phyloP scores from a whole-genome alignment of 768 basidiomycete genomes.

The Pholiota microspora region DNA sequence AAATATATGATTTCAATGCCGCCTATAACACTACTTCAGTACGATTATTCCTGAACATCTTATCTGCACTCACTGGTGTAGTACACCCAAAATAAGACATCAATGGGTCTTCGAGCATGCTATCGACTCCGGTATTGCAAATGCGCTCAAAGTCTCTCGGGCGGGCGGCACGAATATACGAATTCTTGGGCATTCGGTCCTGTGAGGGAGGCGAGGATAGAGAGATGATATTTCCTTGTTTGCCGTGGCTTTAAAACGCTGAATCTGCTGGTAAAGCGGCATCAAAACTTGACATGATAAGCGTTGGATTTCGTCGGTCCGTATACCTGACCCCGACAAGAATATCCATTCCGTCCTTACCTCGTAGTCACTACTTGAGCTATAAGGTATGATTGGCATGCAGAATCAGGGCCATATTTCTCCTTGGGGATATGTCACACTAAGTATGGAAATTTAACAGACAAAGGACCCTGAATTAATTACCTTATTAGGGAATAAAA shows the following conservation, averaged over 20 bases:
- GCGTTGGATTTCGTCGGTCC: not conserved
- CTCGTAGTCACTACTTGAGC: not conserved
- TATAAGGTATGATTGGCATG: too few relatives aligned
- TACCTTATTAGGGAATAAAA: not conserved
- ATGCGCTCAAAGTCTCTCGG: constrained; percentile 8
- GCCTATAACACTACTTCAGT: not conserved
- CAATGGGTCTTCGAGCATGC: constrained; percentile 6
- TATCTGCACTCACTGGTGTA: constrained; percentile 1
- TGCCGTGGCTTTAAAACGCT: not conserved
- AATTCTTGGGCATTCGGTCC: not conserved
- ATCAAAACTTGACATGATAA: not conserved
- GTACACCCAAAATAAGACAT: constrained; percentile 11
- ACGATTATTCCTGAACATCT: too few relatives aligned
- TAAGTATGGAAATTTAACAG: not conserved
- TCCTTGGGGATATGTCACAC: too few relatives aligned
- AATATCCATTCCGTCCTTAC: not conserved
- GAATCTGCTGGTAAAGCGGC: not conserved
- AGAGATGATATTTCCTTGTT: not conserved
- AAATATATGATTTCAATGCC: not conserved
- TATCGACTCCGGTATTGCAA: not conserved
- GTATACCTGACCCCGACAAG: not conserved
- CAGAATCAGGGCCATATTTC: too few relatives aligned
- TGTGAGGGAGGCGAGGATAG: not conserved
- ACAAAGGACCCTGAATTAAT: not conserved
- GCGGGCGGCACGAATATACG: constrained; percentile 6